A percentile compares a stretch with the other conserved stretches of the same genome.
phyloP scores from a whole-genome alignment of 345 rosid genomes.

The Rubroshorea leprosula region DNA sequence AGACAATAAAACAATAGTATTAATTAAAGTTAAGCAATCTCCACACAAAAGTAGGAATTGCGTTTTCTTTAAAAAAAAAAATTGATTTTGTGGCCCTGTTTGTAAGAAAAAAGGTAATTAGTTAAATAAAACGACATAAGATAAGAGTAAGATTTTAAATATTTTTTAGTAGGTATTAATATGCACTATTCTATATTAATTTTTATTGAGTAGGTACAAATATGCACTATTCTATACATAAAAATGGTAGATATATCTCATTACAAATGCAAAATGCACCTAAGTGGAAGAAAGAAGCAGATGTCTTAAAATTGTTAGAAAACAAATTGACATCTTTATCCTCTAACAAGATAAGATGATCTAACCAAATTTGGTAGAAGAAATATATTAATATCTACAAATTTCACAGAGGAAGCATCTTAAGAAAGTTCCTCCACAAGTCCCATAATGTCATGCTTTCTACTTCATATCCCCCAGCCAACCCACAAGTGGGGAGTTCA shows the following conservation, averaged over 20 bases:
- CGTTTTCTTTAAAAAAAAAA: no score
- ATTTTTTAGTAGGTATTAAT: no score
- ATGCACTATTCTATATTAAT: no score
- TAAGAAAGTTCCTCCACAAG: neutral
- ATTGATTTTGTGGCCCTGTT: no score
- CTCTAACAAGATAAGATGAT: neutral
- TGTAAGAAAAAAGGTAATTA: no score
- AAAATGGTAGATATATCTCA: neutral
- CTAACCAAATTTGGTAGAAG: neutral
- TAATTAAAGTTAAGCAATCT: no score
- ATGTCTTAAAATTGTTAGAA: neutral
- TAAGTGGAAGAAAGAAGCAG: conserved; percentile 1
- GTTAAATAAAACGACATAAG: neutral
- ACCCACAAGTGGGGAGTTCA: neutral
- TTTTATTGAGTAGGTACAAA: no score
- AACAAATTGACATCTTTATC: neutral
- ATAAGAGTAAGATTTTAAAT: neutral
- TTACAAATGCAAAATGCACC: neutral
- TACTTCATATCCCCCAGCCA: no score
- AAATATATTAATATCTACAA: conserved; percentile 4
- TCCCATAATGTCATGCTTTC: neutral
- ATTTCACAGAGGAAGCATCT: neutral
- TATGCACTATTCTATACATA: no score
- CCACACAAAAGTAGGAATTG: no score
- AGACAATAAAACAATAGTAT: no score